Conservation (phyloP, 169 alveolate species). For the Cryptosporidium parvum region DNA sequence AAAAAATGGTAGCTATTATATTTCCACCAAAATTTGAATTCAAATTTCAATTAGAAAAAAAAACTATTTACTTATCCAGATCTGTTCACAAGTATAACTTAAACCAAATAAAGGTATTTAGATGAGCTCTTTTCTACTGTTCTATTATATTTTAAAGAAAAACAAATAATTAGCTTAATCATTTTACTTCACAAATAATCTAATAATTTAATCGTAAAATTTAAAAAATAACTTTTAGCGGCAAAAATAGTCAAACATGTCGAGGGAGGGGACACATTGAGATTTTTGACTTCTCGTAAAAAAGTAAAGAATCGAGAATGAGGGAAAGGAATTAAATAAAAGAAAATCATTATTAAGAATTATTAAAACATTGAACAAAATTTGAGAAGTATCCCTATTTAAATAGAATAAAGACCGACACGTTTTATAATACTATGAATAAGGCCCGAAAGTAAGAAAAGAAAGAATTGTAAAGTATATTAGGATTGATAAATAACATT, state of each 20-base stretch:
- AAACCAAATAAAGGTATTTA: too few relatives aligned
- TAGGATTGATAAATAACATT: neutral
- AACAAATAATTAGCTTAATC: neutral
- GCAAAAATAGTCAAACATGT: neutral
- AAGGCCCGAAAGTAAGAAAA: neutral
- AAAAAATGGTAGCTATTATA: too few relatives aligned
- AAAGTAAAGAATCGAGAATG: constrained; percentile 36
- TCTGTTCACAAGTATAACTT: too few relatives aligned
- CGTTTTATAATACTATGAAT: constrained; percentile 5
- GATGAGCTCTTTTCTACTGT: neutral
- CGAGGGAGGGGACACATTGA: constrained; percentile 48
- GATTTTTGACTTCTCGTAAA: constrained; percentile 45
- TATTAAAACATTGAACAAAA: neutral
- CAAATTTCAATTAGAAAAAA: neutral
- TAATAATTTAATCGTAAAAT: constrained; percentile 1
- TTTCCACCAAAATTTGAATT: too few relatives aligned
- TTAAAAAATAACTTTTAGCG: neutral
- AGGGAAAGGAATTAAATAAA: constrained; percentile 11
- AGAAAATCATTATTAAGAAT: neutral
- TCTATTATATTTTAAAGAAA: neutral
- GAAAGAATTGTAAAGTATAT: neutral
- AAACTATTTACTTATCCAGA: too few relatives aligned
- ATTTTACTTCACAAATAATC: neutral
- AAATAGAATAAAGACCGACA: neutral
- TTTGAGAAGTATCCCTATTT: neutral